Base-by-base conservation (phyloP, 345 rosid species). In the Physaria fendleri region DNA sequence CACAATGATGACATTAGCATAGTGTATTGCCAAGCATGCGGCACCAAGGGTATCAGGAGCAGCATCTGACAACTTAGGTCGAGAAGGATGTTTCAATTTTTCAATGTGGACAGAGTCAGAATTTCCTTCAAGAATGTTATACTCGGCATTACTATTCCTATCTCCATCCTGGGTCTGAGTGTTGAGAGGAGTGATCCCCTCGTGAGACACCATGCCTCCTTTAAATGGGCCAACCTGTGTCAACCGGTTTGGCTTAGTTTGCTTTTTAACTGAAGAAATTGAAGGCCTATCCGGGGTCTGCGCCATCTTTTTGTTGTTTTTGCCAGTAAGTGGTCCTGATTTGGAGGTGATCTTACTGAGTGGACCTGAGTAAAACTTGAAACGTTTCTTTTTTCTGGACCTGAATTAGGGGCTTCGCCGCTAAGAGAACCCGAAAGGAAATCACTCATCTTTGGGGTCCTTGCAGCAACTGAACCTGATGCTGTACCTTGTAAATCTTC, bases 191-290 rank as follows among this genome's bases (percentile, higher is more conserved):
- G 81, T 56, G 5, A 73, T 65, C 39, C 72, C 61, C 15, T 80
- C 78, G 5, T 78, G 49, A 48, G 75, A 80, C 56, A 74, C 65
- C 76, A 74, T 64, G 77, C 87, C 75, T 27, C 94, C 94, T 76
- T 82, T 93, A 66, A 88, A 78, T n/a, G 99, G 95, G 41, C 95
- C 99, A 49, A 81, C 85, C 68, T 85, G 86, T 69, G 88, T 78
- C 65, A 77, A 71, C 10, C 79, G 82, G 66, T 77, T 83, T 28
- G 74, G 43, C 69, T 77, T 83, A 1, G 66, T 45, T 21, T 64
- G 66, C 68, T 83, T 88, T 73, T 79, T 86, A 33, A 77, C 74
- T 0, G 44, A 59, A 40, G 78, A 57, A 21, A 67, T 27, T 1
- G 83, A 67, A 35, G 77, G 64, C 24, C 62, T 76, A 53, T 69